Evolutionary conservation across 148 eudicot genomes (phyloP).

Genomic region (Rhododendron ovatum): DNA sequence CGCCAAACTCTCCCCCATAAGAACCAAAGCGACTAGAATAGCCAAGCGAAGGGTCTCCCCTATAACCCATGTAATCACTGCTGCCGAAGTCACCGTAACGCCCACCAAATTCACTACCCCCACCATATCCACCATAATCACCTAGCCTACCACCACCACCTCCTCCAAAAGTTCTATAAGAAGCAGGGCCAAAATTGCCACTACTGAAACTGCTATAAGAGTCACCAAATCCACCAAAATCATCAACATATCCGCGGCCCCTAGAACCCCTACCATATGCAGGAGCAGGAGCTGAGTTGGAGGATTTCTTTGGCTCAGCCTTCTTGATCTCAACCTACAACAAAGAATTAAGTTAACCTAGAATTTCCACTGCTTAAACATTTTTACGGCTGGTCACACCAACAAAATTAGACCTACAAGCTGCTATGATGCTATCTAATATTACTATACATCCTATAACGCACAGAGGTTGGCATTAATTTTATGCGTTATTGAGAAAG

Average conservation of each 20-base stretch:
- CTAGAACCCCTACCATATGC: slow-evolving; percentile 34
- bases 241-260: slow-evolving; percentile 22
- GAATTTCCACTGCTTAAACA: not conserved
- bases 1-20: slow-evolving; percentile 21
- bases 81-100: slow-evolving; percentile 23
- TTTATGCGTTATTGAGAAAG: not conserved
- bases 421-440: not conserved
- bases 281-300: slow-evolving; percentile 51
- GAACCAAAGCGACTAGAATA: slow-evolving; percentile 40
- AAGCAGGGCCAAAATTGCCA: slow-evolving; percentile 25
- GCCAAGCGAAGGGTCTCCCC: slow-evolving; percentile 29
- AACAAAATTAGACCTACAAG: slow-evolving; percentile 3
- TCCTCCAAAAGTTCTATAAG: slow-evolving; percentile 27
- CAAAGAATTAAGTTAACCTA: slow-evolving; percentile 17
- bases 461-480: not conserved
- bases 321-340: slow-evolving; percentile 70
- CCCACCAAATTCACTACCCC: slow-evolving; percentile 20
- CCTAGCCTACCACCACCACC: slow-evolving; percentile 25
- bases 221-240: slow-evolving; percentile 26
- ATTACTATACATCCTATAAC: not conserved
- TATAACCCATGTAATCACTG: slow-evolving; percentile 24
- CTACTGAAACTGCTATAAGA: slow-evolving; percentile 22
- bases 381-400: not conserved
- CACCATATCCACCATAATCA: slow-evolving; percentile 27
- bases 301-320: slow-evolving; percentile 84